Conservation (phyloP, 208 protist genomes). For the Acanthamoeba castellanii region DNA sequence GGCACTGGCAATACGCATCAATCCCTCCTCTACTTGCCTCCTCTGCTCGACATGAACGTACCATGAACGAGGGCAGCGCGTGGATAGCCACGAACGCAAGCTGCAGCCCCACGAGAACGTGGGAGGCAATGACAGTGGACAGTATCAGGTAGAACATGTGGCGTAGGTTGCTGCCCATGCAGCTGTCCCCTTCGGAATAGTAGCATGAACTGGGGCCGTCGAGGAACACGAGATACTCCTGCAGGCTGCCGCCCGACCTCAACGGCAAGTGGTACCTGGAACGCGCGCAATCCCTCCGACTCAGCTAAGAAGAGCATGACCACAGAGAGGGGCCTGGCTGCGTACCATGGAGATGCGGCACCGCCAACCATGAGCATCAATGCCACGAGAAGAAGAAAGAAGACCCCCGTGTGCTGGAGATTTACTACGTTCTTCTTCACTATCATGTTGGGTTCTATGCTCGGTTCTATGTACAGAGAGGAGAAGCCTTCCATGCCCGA, state of each 20-base stretch:
- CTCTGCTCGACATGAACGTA: background rate
- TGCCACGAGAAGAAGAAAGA: background rate
- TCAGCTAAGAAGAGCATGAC: no score
- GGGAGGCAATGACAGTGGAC: background rate
- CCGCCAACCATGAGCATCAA: background rate
- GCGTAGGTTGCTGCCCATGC: background rate
- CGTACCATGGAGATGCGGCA: constrained; percentile 3
- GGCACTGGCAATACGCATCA: background rate
- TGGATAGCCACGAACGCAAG: background rate
- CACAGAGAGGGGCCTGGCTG: no score
- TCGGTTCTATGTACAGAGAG: no score
- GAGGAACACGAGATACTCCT: background rate
- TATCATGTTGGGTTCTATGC: background rate
- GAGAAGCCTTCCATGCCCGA: no score
- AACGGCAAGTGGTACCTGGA: constrained; percentile 20
- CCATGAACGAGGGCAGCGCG: background rate
- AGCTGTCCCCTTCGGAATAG: background rate
- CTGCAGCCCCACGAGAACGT: background rate
- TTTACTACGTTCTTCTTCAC: background rate
- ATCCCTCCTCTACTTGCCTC: background rate
- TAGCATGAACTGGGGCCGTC: background rate
- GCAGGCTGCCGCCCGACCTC: background rate
- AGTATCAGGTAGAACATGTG: background rate
- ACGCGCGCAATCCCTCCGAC: no score
- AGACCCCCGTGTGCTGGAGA: background rate